phyloP scores from a whole-genome alignment of 495 filamentous ascomycete species.

The Apodospora peruviana region DNA sequence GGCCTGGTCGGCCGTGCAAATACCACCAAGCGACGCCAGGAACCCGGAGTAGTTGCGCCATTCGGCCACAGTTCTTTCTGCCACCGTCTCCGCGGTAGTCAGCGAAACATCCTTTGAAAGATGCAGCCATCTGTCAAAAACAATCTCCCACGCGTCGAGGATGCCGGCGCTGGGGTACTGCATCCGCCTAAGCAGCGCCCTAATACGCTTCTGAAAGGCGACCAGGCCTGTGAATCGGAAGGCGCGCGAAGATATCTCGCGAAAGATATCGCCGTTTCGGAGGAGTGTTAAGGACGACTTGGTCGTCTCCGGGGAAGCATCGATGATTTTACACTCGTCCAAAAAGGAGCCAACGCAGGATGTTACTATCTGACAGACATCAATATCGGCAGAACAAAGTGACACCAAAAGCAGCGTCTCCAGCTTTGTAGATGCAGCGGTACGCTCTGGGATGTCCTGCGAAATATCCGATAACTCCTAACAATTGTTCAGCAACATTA shows the following conservation, averaged over 20 bases:
- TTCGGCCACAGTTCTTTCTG: slow-evolving; percentile 51
- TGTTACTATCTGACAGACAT: slow-evolving; percentile 56
- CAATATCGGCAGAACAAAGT: slow-evolving; percentile 58
- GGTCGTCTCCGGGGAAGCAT: slow-evolving; percentile 38
- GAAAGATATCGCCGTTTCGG: slow-evolving; percentile 54
- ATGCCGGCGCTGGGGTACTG: slow-evolving; percentile 55
- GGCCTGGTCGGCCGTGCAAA: slow-evolving; percentile 57
- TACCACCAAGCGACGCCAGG: slow-evolving; percentile 59
- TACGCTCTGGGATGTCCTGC: slow-evolving; percentile 46
- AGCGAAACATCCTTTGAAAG: slow-evolving; percentile 55
- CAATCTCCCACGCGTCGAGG: slow-evolving; percentile 57
- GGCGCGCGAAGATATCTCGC: slow-evolving; percentile 54
- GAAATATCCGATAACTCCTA: slow-evolving; percentile 43
- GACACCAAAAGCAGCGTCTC: slow-evolving; percentile 56
- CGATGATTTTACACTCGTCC: slow-evolving; percentile 53
- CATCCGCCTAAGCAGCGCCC: slow-evolving; percentile 52
- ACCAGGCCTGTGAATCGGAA: slow-evolving; percentile 61
- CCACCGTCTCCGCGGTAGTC: slow-evolving; percentile 37
- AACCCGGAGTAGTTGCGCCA: slow-evolving; percentile 65
- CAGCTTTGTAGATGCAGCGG: slow-evolving; percentile 41
- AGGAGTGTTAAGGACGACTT: slow-evolving; percentile 48
- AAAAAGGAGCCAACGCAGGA: slow-evolving; percentile 57
- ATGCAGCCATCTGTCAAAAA: slow-evolving; percentile 56
- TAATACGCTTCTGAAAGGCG: slow-evolving; percentile 59
- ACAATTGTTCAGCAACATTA: not conserved